phyloP scores from a whole-genome alignment of 441 rosid species.

The Populus trichocarpa region DNA sequence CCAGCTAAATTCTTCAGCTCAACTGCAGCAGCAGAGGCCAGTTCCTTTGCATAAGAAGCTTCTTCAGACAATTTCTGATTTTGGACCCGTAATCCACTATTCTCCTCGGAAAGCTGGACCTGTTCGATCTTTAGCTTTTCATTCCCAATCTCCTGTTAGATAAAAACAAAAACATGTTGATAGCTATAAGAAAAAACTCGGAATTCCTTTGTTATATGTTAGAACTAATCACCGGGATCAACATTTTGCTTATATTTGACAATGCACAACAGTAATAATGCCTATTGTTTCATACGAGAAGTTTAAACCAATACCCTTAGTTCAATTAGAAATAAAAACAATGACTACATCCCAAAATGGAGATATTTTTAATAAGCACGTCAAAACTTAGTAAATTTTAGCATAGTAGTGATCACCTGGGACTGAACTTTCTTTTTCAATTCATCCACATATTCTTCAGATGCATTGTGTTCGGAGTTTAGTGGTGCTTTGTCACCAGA shows the following conservation, averaged over 20 bases:
- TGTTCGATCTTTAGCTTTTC: slow-evolving; percentile 76
- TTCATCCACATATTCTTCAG: slow-evolving; percentile 58
- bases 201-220: not conserved
- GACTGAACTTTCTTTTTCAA: slow-evolving; percentile 70
- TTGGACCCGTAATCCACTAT: slow-evolving; percentile 73
- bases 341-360: not conserved
- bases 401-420: slow-evolving; percentile 47
- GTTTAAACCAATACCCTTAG: not conserved
- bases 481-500: slow-evolving; percentile 36
- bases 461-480: slow-evolving; percentile 35
- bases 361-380: not conserved
- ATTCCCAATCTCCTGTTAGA: slow-evolving; percentile 70
- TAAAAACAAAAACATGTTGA: not conserved
- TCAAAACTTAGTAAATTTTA: slow-evolving; percentile 10
- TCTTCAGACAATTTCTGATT: slow-evolving; percentile 92
- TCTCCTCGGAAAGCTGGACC: slow-evolving; percentile 80
- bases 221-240: not conserved
- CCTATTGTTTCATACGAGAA: not conserved
- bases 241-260: not conserved
- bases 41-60: slow-evolving; percentile 94
- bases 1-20: slow-evolving; percentile 95
- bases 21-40: slow-evolving; percentile 99
- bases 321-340: not conserved
- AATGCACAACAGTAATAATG: not conserved
- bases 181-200: not conserved